A percentile compares a stretch with the other conserved stretches of the same genome.
phyloP scores from a whole-genome alignment of 148 eudicot species.

The Cornus florida region DNA sequence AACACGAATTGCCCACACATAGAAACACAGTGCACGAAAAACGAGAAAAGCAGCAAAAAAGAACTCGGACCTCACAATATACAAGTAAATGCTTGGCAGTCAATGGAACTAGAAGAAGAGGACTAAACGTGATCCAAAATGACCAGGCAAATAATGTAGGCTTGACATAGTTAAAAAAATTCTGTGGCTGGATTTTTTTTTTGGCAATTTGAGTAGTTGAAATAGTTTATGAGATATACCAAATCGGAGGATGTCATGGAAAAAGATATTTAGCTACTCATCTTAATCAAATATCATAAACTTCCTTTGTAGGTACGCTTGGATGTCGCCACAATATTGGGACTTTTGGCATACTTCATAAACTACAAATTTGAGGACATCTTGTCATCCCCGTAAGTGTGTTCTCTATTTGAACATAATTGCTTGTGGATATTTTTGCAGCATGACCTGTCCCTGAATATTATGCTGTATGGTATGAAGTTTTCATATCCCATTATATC shows the following conservation, averaged over 20 bases:
- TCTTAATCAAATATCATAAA: background rate
- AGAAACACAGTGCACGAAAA: too few relatives aligned
- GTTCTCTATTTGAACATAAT: conserved; percentile 12
- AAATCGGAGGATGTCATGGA: background rate
- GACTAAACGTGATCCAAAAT: too few relatives aligned
- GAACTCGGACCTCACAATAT: too few relatives aligned
- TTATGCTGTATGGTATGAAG: background rate
- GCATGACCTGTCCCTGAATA: background rate
- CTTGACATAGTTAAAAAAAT: background rate
- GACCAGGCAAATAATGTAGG: background rate
- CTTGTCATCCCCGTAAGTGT: conserved; percentile 80
- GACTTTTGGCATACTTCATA: conserved; percentile 83
- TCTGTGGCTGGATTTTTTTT: background rate
- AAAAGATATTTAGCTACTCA: background rate
- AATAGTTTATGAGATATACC: background rate
- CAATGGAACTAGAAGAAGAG: too few relatives aligned
- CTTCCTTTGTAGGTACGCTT: conserved; percentile 75
- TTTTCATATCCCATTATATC: background rate
- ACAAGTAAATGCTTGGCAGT: too few relatives aligned
- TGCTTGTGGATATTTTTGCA: conserved; percentile 3
- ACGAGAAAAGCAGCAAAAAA: too few relatives aligned
- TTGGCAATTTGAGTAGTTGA: background rate
- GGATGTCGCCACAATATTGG: conserved; percentile 76
- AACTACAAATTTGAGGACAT: conserved; percentile 87
- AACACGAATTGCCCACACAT: too few relatives aligned